phyloP scores from a whole-genome alignment of 2,329 filamentous ascomycete genomes.

The Pyrenochaeta sp. region DNA sequence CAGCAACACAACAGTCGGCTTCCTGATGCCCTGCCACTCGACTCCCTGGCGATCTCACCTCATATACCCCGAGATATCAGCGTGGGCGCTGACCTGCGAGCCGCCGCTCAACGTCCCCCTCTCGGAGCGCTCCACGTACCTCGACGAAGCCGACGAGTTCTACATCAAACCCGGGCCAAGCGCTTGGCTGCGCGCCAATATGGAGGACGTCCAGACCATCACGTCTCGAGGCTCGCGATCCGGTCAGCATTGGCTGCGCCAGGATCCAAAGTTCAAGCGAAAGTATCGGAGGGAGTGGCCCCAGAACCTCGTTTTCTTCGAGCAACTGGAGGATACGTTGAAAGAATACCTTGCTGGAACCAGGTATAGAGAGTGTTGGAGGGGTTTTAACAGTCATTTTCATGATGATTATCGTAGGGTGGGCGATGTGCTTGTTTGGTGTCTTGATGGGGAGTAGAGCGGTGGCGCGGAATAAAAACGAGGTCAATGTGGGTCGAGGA shows the following conservation, averaged over 20 bases:
- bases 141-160: slow-evolving; percentile 91
- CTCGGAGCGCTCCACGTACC: slow-evolving; percentile 70
- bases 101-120: slow-evolving; percentile 77
- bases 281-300: slow-evolving; percentile 49
- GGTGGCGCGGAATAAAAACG: too few relatives aligned
- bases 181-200: slow-evolving; percentile 52
- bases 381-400: slow-evolving; percentile 67
- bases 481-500: too few relatives aligned
- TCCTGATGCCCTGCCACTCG: slow-evolving; percentile 94
- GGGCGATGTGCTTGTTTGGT: slow-evolving; percentile 71
- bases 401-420: slow-evolving; percentile 68
- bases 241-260: slow-evolving; percentile 29
- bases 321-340: slow-evolving; percentile 62
- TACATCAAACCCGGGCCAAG: slow-evolving; percentile 67
- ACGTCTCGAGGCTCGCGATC: slow-evolving; percentile 24
- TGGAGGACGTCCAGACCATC: slow-evolving; percentile 44
- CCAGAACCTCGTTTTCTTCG: slow-evolving; percentile 62
- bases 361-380: slow-evolving; percentile 65
- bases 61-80: slow-evolving; percentile 74
- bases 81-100: slow-evolving; percentile 89
- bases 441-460: slow-evolving; percentile 28
- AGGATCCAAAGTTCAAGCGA: slow-evolving; percentile 30
- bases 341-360: slow-evolving; percentile 51
- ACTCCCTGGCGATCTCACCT: slow-evolving; percentile 94
- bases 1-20: slow-evolving; percentile 65